Base-by-base conservation (phyloP, 768 basidiomycete genomes). In the Cyclocybe cylindracea region DNA sequence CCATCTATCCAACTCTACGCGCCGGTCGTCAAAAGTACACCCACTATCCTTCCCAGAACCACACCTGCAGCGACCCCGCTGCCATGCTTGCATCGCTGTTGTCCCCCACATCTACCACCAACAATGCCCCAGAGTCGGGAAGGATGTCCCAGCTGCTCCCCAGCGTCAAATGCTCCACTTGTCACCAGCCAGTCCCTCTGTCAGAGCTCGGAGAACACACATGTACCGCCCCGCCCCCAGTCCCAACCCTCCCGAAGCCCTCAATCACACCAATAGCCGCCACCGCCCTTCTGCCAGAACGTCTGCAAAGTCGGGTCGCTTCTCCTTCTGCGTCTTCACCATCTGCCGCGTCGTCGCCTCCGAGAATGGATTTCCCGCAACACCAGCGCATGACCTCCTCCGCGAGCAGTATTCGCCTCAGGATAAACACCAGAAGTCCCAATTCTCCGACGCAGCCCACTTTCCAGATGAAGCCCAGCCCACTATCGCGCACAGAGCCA, bases 111-210 rank as follows among this genome's bases (percentile, higher is more conserved):
- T 49, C 70, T 70, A 57, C 60, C 58, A 41, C 58, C 64, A 10
- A 47, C 59, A 9, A 61, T 67, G 36, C 42, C 66, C 32, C 62
- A 64, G 40, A 59, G 64, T 39, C 61, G 66, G 42, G 70, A 68
- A 70, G 82, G n/a, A 76, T 81, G n/a, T 91, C 91, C 18, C 84
- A 91, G 66, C 67, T 87, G 44, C 76, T 96, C 8, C 91, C 94
- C 5, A 76, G 85, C 2, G 87, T 94, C 54, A 95, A 88, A 66
- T 97, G 94, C 68, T 91, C 91, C 2, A 86, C 73, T 31, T 97
- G 94, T 65, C 72, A 74, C 59, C 71, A 74, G 7, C 82, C 80
- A 1, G 89, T 97, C 36, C 84, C 88, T 32, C 76, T 96, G 34
- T 71, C 78, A 42, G 77, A 85, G 41, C 83, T 96, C 34, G 84